Conservation (phyloP, 208 protist genomes). For the Trypanosoma avium region DNA sequence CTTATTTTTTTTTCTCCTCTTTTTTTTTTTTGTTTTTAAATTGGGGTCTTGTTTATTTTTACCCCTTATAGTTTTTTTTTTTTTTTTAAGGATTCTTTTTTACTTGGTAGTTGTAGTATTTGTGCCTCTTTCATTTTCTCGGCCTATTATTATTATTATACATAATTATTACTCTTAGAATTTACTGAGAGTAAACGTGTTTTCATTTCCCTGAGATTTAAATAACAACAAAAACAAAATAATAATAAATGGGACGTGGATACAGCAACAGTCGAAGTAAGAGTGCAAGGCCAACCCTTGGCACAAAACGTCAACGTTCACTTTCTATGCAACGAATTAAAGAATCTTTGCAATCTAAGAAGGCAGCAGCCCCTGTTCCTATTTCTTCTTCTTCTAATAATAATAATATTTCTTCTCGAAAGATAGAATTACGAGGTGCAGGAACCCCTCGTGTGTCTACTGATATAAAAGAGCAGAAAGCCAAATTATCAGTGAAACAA, state of each 20-base stretch:
- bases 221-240: no score
- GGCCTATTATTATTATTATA: not conserved
- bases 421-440: no score
- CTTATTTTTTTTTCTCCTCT: constrained; percentile 19
- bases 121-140: constrained; percentile 11
- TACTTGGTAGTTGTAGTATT: not conserved
- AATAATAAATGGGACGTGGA: constrained; percentile 85
- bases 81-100: constrained; percentile 1
- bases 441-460: no score
- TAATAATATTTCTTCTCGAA: not conserved
- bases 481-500: not conserved
- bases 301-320: constrained; percentile 58
- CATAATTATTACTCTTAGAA: not conserved
- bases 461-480: constrained; percentile 5
- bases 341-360: constrained; percentile 24
- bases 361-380: not conserved
- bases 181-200: not conserved
- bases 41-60: no score
- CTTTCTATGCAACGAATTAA: constrained; percentile 24
- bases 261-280: constrained; percentile 81
- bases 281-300: constrained; percentile 71
- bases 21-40: constrained; percentile 8
- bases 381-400: not conserved
- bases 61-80: no score
- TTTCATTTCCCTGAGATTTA: not conserved